These are phyloP conservation scores for Hypoxylon subgilvum DNA, from an alignment of 495 filamentous ascomycete genomes.

Conservation along the genomic window DNA sequence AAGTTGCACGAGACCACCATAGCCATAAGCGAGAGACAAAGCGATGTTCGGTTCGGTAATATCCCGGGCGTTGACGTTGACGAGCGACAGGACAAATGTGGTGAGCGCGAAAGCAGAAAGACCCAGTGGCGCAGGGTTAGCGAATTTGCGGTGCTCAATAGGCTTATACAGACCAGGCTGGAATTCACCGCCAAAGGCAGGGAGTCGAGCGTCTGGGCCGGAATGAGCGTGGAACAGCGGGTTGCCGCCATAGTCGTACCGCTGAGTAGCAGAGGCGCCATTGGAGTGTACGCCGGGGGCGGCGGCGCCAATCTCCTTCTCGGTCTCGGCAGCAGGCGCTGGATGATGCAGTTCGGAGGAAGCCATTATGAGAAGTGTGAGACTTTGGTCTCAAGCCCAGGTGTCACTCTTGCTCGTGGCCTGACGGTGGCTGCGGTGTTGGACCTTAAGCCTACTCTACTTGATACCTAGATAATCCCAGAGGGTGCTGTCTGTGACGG, in stretches of 20 bases:
- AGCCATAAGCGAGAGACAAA: constrained; percentile 73
- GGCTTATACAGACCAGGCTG: constrained; percentile 90
- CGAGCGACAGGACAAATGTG: constrained; percentile 85
- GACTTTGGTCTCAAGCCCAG: no score
- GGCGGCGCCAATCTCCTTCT: constrained; percentile 44
- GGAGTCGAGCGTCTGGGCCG: constrained; percentile 63
- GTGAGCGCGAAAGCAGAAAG: constrained; percentile 92
- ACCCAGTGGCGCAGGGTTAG: constrained; percentile 85
- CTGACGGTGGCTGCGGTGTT: neutral
- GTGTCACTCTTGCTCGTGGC: no score
- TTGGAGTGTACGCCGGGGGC: constrained; percentile 40
- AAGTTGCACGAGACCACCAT: constrained; percentile 89
- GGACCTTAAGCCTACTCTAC: neutral
- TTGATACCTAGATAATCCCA: no score
- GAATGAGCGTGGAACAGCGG: constrained; percentile 76
- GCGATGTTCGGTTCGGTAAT: constrained; percentile 70
- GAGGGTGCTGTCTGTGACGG: constrained; percentile 18
- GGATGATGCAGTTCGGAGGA: constrained; percentile 25
- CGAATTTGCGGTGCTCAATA: constrained; percentile 78
- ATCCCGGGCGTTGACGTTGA: constrained; percentile 76
- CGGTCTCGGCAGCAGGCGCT: constrained; percentile 34
- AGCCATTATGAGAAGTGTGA: constrained; percentile 29
- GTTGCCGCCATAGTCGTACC: constrained; percentile 64
- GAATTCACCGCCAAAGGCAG: constrained; percentile 93
- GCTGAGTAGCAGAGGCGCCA: constrained; percentile 34